Conservation (phyloP, 208 protist genomes). For the Leishmania aethiopica region DNA sequence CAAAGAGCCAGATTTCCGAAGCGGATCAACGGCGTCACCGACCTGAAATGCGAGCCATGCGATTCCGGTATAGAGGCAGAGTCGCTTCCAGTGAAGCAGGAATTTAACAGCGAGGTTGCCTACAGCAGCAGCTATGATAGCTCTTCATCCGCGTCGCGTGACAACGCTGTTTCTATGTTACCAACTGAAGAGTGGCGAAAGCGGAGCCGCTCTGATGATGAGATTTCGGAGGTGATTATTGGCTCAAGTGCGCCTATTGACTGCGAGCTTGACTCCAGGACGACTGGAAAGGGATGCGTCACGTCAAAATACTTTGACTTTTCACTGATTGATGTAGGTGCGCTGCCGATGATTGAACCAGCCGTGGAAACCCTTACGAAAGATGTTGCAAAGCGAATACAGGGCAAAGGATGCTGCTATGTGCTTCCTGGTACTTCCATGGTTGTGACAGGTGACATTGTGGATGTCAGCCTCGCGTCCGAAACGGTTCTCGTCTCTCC, state of each 20-base stretch:
- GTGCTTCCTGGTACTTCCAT: slow-evolving; percentile 53
- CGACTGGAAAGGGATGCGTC: slow-evolving; percentile 18
- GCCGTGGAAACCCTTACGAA: neutral
- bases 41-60: neutral
- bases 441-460: slow-evolving; percentile 58
- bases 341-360: slow-evolving; percentile 12
- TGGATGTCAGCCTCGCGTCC: slow-evolving; percentile 41
- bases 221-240: neutral
- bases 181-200: slow-evolving; percentile 10
- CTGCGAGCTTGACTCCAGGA: slow-evolving; percentile 17
- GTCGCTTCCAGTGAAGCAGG: neutral
- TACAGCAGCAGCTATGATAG: slow-evolving; percentile 5
- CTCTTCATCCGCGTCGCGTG: neutral
- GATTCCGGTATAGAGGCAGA: neutral
- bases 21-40: slow-evolving; percentile 17
- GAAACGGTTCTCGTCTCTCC: slow-evolving; percentile 49
- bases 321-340: slow-evolving; percentile 20
- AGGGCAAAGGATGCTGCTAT: slow-evolving; percentile 54
- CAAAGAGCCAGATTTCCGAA: slow-evolving; percentile 24
- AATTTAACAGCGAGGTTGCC: neutral
- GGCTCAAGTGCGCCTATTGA: slow-evolving; percentile 5
- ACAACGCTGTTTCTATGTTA: neutral
- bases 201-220: slow-evolving; percentile 13
- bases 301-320: slow-evolving; percentile 33
- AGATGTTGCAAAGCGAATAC: slow-evolving; percentile 25